Conservation (phyloP, 768 basidiomycete genomes). For the Suillus plorans region DNA sequence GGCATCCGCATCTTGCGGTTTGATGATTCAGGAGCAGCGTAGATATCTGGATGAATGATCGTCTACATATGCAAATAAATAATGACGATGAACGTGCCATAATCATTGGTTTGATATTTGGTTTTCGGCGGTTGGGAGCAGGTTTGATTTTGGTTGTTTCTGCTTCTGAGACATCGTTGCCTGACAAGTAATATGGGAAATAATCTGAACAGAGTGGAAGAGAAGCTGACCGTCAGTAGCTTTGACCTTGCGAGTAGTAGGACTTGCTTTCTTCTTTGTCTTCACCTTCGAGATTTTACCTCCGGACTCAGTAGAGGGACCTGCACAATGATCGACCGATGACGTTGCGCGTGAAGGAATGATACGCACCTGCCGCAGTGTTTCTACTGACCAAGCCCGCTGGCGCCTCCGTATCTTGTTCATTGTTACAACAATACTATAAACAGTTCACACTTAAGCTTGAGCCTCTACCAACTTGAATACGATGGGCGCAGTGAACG, state of each 20-base stretch:
- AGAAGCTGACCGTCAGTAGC: background rate
- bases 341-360: background rate
- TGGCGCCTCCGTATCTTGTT: background rate
- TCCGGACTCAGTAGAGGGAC: background rate
- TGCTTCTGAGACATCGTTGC: background rate
- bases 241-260: background rate
- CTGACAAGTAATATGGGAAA: background rate
- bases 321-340: background rate
- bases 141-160: constrained; percentile 6
- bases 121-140: constrained; percentile 18
- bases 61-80: background rate
- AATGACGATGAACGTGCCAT: background rate
- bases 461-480: too few relatives aligned
- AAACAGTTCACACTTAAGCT: too few relatives aligned
- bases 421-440: too few relatives aligned
- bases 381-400: background rate
- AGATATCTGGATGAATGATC: background rate
- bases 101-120: constrained; percentile 9
- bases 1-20: background rate
- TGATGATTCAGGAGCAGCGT: constrained; percentile 6
- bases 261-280: background rate
- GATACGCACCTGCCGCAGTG: background rate
- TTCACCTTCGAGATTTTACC: background rate
- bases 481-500: too few relatives aligned
- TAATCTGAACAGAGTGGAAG: background rate